These are phyloP conservation scores for Amanita rimosa DNA, from an alignment of 768 basidiomycete genomes.

Conservation along the genomic window DNA sequence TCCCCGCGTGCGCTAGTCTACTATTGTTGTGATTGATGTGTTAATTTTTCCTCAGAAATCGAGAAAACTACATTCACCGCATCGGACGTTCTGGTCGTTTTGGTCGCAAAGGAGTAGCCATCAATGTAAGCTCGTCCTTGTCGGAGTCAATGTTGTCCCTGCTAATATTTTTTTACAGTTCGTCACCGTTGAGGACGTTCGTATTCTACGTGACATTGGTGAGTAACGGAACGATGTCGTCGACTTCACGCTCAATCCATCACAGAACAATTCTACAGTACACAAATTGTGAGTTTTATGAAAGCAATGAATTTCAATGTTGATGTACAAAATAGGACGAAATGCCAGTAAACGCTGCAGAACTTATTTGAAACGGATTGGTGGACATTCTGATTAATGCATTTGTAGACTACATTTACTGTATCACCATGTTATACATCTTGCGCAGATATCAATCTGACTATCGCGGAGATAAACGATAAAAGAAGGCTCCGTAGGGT, in stretches of 20 bases:
- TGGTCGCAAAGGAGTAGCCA: constrained; percentile 98
- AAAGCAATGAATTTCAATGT: neutral
- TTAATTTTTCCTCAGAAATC: constrained; percentile 42
- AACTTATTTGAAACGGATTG: constrained; percentile 57
- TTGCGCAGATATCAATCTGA: neutral
- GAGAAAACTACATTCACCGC: constrained; percentile 99
- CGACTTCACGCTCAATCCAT: constrained; percentile 6
- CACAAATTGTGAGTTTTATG: constrained; percentile 72
- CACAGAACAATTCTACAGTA: constrained; percentile 92
- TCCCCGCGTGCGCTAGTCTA: constrained; percentile 60
- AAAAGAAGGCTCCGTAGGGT: neutral
- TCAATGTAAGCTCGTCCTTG: constrained; percentile 59
- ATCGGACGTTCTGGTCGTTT: constrained; percentile 99
- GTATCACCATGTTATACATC: constrained; percentile 1
- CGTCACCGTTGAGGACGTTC: constrained; percentile 91
- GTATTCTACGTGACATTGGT: constrained; percentile 96
- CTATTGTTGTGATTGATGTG: neutral
- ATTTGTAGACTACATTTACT: constrained; percentile 11
- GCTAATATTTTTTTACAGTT: constrained; percentile 37
- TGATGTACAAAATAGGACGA: constrained; percentile 58
- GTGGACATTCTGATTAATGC: neutral
- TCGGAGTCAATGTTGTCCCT: constrained; percentile 3
- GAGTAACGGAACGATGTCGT: constrained; percentile 16
- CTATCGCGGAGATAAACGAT: neutral
- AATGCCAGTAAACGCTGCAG: constrained; percentile 98